These are phyloP conservation scores for Aspergillus vadensis DNA, from an alignment of 2,329 filamentous ascomycete genomes.

Conservation along the genomic window DNA sequence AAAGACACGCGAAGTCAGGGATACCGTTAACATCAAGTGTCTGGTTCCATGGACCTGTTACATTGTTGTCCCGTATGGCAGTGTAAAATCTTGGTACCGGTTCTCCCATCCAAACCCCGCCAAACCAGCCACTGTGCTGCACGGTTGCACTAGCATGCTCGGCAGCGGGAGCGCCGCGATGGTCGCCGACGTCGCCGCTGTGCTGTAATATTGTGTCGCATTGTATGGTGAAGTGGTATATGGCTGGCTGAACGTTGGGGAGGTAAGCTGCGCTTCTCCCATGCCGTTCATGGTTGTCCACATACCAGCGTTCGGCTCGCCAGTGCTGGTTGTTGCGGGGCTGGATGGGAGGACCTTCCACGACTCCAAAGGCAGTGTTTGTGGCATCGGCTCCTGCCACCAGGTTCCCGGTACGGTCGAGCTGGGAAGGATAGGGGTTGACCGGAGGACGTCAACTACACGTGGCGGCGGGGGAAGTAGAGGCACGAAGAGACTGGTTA, in stretches of 20 bases:
- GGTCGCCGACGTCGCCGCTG: constrained; percentile 71
- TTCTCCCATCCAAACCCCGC: constrained; percentile 78
- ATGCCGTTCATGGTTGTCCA: constrained; percentile 75
- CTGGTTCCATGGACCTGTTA: constrained; percentile 48
- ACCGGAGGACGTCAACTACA: constrained; percentile 85
- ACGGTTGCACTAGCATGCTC: constrained; percentile 81
- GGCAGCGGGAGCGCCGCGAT: constrained; percentile 79
- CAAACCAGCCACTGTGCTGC: constrained; percentile 76
- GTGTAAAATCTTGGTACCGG: constrained; percentile 77
- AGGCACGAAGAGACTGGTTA: constrained; percentile 81
- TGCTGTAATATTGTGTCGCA: constrained; percentile 70
- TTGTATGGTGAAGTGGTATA: constrained; percentile 69
- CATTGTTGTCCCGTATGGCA: constrained; percentile 73
- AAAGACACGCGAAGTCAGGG: constrained; percentile 29
- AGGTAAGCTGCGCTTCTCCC: constrained; percentile 71
- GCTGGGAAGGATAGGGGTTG: constrained; percentile 81
- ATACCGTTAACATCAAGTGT: constrained; percentile 31
- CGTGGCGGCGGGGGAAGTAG: constrained; percentile 84
- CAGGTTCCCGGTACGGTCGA: constrained; percentile 72
- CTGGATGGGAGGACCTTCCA: constrained; percentile 93
- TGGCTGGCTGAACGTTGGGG: constrained; percentile 79
- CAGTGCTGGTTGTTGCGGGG: constrained; percentile 71
- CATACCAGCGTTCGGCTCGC: constrained; percentile 70
- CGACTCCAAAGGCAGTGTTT: constrained; percentile 73
- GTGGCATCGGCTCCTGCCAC: constrained; percentile 75